Evolutionary conservation across 371 early-diverging fungal species (phyloP).

Genomic region (Mortierella sp.): DNA sequence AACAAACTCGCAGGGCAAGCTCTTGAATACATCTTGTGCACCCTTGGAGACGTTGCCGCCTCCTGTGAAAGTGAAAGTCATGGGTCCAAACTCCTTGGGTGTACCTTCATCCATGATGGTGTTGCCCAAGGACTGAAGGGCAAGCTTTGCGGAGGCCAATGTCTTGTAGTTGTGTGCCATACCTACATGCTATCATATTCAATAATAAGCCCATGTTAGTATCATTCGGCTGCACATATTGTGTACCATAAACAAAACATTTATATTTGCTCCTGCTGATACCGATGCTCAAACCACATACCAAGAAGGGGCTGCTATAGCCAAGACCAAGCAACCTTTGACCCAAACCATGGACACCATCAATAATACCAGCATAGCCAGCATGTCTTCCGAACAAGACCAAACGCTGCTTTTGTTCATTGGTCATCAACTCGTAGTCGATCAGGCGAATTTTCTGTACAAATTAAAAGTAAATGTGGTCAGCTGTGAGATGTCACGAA

Average conservation of each 20-base stretch:
- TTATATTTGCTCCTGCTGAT: background rate
- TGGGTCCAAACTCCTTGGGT: slow-evolving; percentile 89
- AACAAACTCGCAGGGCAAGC: slow-evolving; percentile 93
- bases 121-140: slow-evolving; percentile 83
- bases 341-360: slow-evolving; percentile 93
- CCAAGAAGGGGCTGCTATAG: slow-evolving; percentile 94
- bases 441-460: slow-evolving; percentile 88
- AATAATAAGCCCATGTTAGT: background rate
- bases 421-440: slow-evolving; percentile 96
- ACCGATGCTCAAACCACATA: slow-evolving; percentile 45
- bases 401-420: slow-evolving; percentile 80
- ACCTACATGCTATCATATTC: slow-evolving; percentile 68
- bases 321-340: slow-evolving; percentile 91
- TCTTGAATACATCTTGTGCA: slow-evolving; percentile 90
- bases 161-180: slow-evolving; percentile 91
- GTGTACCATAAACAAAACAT: no score
- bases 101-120: slow-evolving; percentile 89
- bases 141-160: slow-evolving; percentile 81
- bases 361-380: slow-evolving; percentile 98
- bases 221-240: background rate
- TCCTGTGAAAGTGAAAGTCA: slow-evolving; percentile 95
- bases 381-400: slow-evolving; percentile 96
- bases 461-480: background rate
- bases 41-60: slow-evolving; percentile 96
- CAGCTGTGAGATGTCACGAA: background rate